Base-by-base conservation (phyloP, 1,284 basidiomycete species). In the Ceratobasidium sp. region DNA sequence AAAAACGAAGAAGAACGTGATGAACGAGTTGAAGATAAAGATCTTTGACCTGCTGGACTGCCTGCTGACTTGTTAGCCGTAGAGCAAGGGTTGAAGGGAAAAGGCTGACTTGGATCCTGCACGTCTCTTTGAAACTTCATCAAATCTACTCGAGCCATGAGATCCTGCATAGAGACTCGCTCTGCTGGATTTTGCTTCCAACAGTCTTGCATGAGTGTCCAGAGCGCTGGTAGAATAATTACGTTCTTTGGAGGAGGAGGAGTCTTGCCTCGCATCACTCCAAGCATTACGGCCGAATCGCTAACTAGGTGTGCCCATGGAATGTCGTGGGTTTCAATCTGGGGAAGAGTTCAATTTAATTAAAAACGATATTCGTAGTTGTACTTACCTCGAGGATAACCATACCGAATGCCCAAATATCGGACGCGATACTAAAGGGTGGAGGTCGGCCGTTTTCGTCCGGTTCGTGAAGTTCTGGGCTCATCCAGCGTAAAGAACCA, bases 321-420 rank as follows among this genome's bases (percentile, higher is more conserved):
- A 28, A 69, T 57, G 41, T 43, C 28, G 26, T 26, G 43, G 16
- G 64, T 69, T 69, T 69, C 23, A 21, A 69, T 57, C 64, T 69
- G 14, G 21, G 50, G 18, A 3, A 18, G 16, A 43, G 23, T 21
- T 43, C 28, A 30, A 45, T 34, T 45, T 18, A 9, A 43, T 1
- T 30, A 14, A n/a, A 2, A 57, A 28, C 1, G 18, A 30, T 28
- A 28, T 18, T 18, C 14, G 23, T 4, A 36, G 23, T 26, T 5
- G 26, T 34, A 5, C 64, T 45, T 52, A 74, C 59, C 67, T 74
- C 67, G 41, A 74, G 67, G 23, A 71, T 57, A 2, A 74, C 52
- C 58, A 61, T 64, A 26, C 67, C 73, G 32, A 74, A 74, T 16
- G 73, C 73, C 57, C 60, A 74, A 23, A 74, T 48, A 39, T 74